These are phyloP conservation scores for Jackrogersella multiformis DNA, from an alignment of 495 filamentous ascomycete genomes.

Conservation along the genomic window DNA sequence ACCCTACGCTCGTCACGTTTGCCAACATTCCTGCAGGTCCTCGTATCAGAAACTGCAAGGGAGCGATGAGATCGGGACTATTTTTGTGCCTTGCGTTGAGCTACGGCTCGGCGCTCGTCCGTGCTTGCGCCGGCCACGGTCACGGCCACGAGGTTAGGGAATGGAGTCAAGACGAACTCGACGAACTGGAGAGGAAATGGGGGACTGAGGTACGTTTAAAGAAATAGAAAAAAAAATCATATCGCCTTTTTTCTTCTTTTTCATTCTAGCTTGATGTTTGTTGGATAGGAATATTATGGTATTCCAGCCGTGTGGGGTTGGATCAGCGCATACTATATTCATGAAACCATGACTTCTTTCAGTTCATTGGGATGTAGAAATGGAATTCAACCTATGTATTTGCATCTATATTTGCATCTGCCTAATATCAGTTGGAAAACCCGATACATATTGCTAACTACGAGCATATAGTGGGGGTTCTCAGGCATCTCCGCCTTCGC, in stretches of 20 bases:
- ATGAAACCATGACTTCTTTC: not conserved
- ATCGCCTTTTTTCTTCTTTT: not conserved
- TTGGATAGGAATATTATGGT: not conserved
- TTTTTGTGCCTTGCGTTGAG: slow-evolving; percentile 32
- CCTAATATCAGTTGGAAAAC: not conserved
- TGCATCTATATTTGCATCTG: not conserved
- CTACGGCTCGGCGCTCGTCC: slow-evolving; percentile 35
- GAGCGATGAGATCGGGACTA: slow-evolving; percentile 29
- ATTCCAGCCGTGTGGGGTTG: not conserved
- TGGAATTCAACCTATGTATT: not conserved
- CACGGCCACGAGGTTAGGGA: slow-evolving; percentile 44
- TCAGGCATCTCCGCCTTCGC: slow-evolving; percentile 83
- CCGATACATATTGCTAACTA: slow-evolving; percentile 4
- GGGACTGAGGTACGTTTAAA: slow-evolving; percentile 58
- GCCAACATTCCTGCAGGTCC: not conserved
- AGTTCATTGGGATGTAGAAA: not conserved
- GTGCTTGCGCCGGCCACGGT: slow-evolving; percentile 40
- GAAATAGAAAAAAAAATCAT: too few species aligned
- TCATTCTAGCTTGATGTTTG: not conserved
- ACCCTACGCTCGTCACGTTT: not conserved
- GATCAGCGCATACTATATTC: not conserved
- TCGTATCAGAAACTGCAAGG: not conserved
- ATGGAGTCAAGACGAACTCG: slow-evolving; percentile 51
- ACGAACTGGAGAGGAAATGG: slow-evolving; percentile 65
- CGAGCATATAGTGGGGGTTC: slow-evolving; percentile 70